phyloP scores from a whole-genome alignment of 1,284 basidiomycete species.

The Earliella scabrosa region DNA sequence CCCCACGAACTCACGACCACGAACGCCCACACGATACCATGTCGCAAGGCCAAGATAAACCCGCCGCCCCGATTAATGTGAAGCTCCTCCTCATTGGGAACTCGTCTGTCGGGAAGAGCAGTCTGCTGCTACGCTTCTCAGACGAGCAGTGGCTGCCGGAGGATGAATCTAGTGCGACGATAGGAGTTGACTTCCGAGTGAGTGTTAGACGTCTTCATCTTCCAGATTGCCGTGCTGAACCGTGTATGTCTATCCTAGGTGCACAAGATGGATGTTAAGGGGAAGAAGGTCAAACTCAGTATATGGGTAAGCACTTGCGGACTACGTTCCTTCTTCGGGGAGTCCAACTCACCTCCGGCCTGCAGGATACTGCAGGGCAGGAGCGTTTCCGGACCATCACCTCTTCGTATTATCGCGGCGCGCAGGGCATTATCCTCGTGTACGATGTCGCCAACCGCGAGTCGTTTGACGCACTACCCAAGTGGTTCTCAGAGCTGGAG shows the following conservation, averaged over 20 bases:
- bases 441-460: slow-evolving; percentile 94
- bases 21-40: slow-evolving; percentile 3
- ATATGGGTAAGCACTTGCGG: slow-evolving; percentile 66
- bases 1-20: not conserved
- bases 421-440: slow-evolving; percentile 93
- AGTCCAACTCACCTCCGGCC: too few species aligned
- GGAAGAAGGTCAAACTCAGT: slow-evolving; percentile 79
- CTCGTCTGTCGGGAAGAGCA: slow-evolving; percentile 92
- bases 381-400: slow-evolving; percentile 93
- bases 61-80: slow-evolving; percentile 55
- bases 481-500: slow-evolving; percentile 95
- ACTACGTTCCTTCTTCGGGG: too few species aligned
- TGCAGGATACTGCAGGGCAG: slow-evolving; percentile 90
- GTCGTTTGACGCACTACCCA: slow-evolving; percentile 90
- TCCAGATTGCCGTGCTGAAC: slow-evolving; percentile 1
- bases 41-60: slow-evolving; percentile 19
- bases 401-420: slow-evolving; percentile 90
- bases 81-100: slow-evolving; percentile 84
- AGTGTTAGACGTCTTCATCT: slow-evolving; percentile 32
- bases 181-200: slow-evolving; percentile 84
- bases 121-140: slow-evolving; percentile 90
- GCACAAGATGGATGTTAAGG: slow-evolving; percentile 82
- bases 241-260: slow-evolving; percentile 48
- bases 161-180: slow-evolving; percentile 95
- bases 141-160: slow-evolving; percentile 96